Conservation (phyloP, 176 grass and related monocot species). For the Carex littledalei region DNA sequence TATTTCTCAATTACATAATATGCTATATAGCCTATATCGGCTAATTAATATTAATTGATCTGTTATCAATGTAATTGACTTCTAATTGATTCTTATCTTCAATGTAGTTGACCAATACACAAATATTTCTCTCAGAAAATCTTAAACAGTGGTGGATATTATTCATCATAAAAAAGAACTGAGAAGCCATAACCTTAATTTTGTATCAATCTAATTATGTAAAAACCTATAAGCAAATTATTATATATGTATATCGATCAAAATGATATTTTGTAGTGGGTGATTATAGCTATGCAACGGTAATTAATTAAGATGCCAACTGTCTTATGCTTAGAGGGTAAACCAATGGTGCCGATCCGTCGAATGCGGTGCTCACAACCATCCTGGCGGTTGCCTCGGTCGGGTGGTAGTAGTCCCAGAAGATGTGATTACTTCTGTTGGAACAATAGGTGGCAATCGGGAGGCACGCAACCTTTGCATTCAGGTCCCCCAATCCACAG, state of each 20-base stretch:
- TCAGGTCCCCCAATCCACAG: conserved; percentile 74
- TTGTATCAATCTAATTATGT: not conserved
- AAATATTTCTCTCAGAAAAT: not conserved
- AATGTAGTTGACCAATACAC: not conserved
- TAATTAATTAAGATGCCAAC: conserved; percentile 14
- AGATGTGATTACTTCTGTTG: conserved; percentile 46
- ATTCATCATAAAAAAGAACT: not conserved
- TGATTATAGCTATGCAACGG: not conserved
- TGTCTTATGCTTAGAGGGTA: conserved; percentile 56
- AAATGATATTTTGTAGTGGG: not conserved
- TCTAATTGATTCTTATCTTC: not conserved
- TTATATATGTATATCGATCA: not conserved
- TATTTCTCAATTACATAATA: too few relatives aligned
- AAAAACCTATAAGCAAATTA: not conserved
- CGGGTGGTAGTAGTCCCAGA: conserved; percentile 88
- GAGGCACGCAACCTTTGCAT: conserved; percentile 58
- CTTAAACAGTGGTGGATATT: not conserved
- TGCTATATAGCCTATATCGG: too few relatives aligned
- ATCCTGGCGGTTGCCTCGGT: conserved; percentile 54
- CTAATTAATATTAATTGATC: too few relatives aligned
- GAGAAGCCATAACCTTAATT: not conserved
- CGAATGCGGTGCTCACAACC: conserved; percentile 35
- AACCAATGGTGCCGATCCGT: conserved; percentile 44
- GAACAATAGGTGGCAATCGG: conserved; percentile 57
- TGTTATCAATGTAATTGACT: too few relatives aligned